Conservation (phyloP, 257 asterid genomes). For the Capsicum chinense region DNA sequence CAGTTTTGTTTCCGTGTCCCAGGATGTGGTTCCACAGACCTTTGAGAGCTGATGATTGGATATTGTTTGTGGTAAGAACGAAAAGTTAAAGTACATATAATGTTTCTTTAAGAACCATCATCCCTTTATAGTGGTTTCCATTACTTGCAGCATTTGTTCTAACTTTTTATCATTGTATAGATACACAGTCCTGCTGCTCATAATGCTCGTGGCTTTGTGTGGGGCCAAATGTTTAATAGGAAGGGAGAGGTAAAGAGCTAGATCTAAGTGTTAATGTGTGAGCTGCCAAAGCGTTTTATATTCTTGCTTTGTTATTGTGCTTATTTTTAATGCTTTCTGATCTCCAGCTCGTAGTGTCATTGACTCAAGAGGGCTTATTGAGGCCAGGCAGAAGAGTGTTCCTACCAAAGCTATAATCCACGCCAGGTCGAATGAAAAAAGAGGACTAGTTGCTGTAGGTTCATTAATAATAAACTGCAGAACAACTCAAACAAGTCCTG, state of each 20-base stretch:
- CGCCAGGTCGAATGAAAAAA: neutral
- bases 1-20: conserved; percentile 29
- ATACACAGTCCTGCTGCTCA: conserved; percentile 76
- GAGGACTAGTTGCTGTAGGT: neutral
- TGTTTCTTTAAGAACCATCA: neutral
- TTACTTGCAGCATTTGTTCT: neutral
- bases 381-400: conserved; percentile 46
- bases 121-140: neutral
- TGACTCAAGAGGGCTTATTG: conserved; percentile 92
- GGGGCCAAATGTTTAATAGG: conserved; percentile 77
- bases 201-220: conserved; percentile 83
- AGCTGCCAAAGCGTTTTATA: neutral
- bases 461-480: conserved; percentile 5
- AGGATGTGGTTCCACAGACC: conserved; percentile 99
- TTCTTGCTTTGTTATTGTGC: neutral
- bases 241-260: conserved; percentile 74
- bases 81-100: neutral
- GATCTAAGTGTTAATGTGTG: neutral
- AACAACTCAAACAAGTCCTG: neutral
- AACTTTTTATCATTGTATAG: conserved; percentile 42
- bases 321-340: neutral
- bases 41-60: conserved; percentile 95
- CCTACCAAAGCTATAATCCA: conserved; percentile 58
- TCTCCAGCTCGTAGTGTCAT: conserved; percentile 70
- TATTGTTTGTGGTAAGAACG: conserved; percentile 81